phyloP scores from a whole-genome alignment of 176 grass and related monocot species.

The Oryza nivara region DNA sequence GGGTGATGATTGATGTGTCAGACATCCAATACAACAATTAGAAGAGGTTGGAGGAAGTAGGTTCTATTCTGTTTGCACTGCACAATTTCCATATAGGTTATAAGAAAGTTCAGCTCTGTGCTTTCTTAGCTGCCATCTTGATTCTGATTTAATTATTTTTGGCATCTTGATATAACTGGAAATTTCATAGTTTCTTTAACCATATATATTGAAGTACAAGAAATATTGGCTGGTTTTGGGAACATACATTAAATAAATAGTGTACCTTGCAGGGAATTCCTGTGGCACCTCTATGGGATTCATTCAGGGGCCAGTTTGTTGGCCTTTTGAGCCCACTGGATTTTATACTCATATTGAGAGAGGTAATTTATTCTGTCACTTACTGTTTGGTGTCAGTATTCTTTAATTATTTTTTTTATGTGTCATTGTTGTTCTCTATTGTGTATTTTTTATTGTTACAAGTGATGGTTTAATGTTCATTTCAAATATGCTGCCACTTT shows the following conservation, averaged over 20 bases:
- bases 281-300: slow-evolving; percentile 98
- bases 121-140: neutral
- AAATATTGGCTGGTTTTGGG: neutral
- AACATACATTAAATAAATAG: slow-evolving; percentile 6
- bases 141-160: slow-evolving; percentile 13
- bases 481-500: slow-evolving; percentile 15
- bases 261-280: slow-evolving; percentile 78
- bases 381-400: slow-evolving; percentile 31
- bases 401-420: neutral
- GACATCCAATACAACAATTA: neutral
- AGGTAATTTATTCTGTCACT: slow-evolving; percentile 58
- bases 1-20: neutral
- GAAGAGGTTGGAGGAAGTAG: neutral
- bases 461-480: slow-evolving; percentile 4
- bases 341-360: slow-evolving; percentile 95
- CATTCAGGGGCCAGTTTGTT: slow-evolving; percentile 81
- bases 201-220: slow-evolving; percentile 16
- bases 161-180: neutral
- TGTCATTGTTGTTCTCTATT: neutral
- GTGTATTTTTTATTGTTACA: neutral
- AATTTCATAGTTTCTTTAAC: neutral
- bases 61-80: neutral
- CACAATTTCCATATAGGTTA: neutral
- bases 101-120: neutral
- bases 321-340: slow-evolving; percentile 87